Base-by-base conservation (phyloP, 495 filamentous ascomycete genomes). In the Daldinia vernicosa region DNA sequence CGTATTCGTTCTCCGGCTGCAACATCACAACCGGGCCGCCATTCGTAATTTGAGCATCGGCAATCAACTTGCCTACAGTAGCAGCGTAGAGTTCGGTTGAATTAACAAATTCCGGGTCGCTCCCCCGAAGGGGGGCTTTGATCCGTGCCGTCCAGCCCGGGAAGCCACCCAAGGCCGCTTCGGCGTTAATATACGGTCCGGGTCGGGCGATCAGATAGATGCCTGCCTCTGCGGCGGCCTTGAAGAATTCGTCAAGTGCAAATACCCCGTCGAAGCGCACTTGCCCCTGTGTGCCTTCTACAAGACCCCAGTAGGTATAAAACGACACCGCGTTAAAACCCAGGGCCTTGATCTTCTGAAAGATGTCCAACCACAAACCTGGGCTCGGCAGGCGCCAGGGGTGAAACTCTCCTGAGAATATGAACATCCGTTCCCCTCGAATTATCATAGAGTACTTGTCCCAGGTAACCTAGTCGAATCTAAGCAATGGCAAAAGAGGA, bases 261-360 rank as follows among this genome's bases (percentile, higher is more conserved):
- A 47, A 47, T 2, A 47, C 17, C 8, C 43, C 43, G 0, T 47
- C 43, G 8, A 47, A 47, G 8, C 81, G 80, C 69, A 92, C 92
- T n/a, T 86, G 79, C 0, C 90, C 91, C 4, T 81, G 88, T 59
- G 90, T 87, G 26, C 90, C 91, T 79, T 94, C 91, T 1, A 92
- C 75, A 27, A 93, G 78, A 17, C 89, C 90, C 92, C 91, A 95
- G 69, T 93, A 84, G 26, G 87, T 80, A 75, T 93, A 92, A 78
- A 93, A 92, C 0, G 88, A 90, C 11, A 93, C 89, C 15, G 84
- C 82, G 67, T 90, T 93, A 78, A 92, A 92, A 5, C 92, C 92
- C 0, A 92, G 73, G 50, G 91, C 89, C 76, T 90, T 92, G 79
- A 93, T 87, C 77, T 95, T 95, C 71, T 93, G 88, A 75, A 95